phyloP scores from a whole-genome alignment of 2,329 filamentous ascomycete species.

The Cryphonectria japonica region DNA sequence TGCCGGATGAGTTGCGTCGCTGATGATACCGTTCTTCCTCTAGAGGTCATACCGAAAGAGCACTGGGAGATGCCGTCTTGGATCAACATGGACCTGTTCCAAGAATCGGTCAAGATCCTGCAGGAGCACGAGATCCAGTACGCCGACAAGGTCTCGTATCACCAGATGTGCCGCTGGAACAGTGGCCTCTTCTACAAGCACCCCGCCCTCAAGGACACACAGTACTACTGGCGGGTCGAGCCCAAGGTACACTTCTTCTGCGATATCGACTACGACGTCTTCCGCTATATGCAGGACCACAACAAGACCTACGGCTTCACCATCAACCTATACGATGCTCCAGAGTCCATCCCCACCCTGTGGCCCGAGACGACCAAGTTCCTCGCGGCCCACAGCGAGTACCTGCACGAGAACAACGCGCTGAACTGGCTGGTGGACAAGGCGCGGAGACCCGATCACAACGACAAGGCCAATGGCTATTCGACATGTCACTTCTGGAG shows the following conservation, averaged over 20 bases:
- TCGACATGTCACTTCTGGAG: constrained; percentile 99
- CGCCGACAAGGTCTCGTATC: constrained; percentile 85
- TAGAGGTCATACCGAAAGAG: constrained; percentile 88
- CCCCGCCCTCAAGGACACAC: constrained; percentile 77
- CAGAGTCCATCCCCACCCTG: constrained; percentile 80
- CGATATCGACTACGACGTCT: constrained; percentile 97
- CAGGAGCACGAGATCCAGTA: constrained; percentile 89
- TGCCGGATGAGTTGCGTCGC: constrained; percentile 15
- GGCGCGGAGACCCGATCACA: constrained; percentile 75
- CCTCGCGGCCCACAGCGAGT: constrained; percentile 79
- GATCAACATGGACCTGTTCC: constrained; percentile 87
- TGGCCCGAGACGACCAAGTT: constrained; percentile 98
- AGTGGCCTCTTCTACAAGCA: constrained; percentile 98
- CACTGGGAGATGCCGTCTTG: constrained; percentile 92
- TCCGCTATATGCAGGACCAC: constrained; percentile 96
- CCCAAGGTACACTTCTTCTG: constrained; percentile 99
- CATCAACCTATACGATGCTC: constrained; percentile 93
- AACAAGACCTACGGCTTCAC: constrained; percentile 99
- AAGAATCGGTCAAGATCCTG: constrained; percentile 81
- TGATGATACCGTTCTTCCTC: constrained; percentile 16
- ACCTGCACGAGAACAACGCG: constrained; percentile 82
- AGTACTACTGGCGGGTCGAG: constrained; percentile 98
- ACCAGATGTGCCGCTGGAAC: constrained; percentile 99
- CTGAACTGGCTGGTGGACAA: constrained; percentile 86
- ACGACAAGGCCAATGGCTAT: constrained; percentile 83